These are phyloP conservation scores for Scheffersomyces titani DNA, from an alignment of 1,139 yeast species.

Conservation along the genomic window DNA sequence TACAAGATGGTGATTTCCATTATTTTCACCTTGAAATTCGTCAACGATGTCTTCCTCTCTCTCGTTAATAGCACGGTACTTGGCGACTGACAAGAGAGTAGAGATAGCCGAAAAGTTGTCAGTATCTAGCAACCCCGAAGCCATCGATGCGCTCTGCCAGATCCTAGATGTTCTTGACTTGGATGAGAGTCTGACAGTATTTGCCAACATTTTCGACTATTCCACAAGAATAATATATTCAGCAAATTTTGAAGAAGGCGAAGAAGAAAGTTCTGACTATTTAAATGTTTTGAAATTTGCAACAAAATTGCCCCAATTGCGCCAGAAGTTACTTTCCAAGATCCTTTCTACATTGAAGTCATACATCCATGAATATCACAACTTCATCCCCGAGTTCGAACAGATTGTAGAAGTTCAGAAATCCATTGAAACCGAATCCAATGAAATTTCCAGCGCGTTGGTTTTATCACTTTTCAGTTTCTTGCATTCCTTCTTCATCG, in stretches of 20 bases:
- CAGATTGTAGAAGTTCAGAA: not conserved
- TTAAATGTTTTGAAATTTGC: constrained; percentile 17
- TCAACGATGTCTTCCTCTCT: constrained; percentile 16
- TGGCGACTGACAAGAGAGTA: constrained; percentile 26
- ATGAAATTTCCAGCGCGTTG: constrained; percentile 5
- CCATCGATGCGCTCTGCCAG: constrained; percentile 34
- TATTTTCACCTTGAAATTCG: not conserved
- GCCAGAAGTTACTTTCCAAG: constrained; percentile 15
- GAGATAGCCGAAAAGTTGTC: constrained; percentile 27
- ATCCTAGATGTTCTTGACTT: constrained; percentile 30
- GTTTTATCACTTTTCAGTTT: constrained; percentile 12
- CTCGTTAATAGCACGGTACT: constrained; percentile 29
- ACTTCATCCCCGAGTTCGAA: constrained; percentile 22
- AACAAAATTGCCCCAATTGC: constrained; percentile 20
- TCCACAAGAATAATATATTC: constrained; percentile 3
- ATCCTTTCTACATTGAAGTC: constrained; percentile 13
- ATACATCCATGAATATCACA: constrained; percentile 14
- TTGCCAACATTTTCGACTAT: constrained; percentile 20
- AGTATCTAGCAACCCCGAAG: constrained; percentile 16
- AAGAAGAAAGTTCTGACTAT: constrained; percentile 7
- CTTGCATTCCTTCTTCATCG: constrained; percentile 18
- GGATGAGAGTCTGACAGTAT: constrained; percentile 17
- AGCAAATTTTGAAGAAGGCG: constrained; percentile 4
- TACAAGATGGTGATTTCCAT: not conserved
- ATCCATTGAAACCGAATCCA: not conserved